Base-by-base conservation (phyloP, 108 stramenopile genomes). In the Cafeteria roenbergensis region DNA sequence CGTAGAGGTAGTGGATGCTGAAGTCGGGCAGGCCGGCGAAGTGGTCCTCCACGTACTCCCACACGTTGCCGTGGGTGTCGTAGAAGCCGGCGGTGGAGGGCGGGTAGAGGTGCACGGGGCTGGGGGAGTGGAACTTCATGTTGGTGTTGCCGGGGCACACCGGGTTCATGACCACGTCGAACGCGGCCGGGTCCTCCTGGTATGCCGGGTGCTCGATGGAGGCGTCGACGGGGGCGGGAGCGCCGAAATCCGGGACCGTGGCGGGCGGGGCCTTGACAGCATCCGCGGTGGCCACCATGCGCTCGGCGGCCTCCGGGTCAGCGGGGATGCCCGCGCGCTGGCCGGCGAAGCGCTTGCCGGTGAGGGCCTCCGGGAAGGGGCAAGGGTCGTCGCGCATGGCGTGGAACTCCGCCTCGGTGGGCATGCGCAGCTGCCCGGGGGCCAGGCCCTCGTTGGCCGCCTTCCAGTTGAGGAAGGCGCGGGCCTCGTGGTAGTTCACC, bases 31-130 rank as follows among this genome's bases (percentile, higher is more conserved):
- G 75, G 9, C 90, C 86, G 57, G 84, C 86, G 69, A 94, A 92
- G 55, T 89, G 83, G 72, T 91, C 89, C 64, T 90, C 89, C 0
- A 80, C 84, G 89, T 89, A 92, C 70, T 94, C 90, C 93, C 93
- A 94, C n/a, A 85, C 86, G 77, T 88, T 94, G 33, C 93, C 93
- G 32, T 83, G 73, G 21, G 85, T 82, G 72, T 91, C 90, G 29
- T 75, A 57, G 30, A 80, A 73, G 14, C 75, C 78, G 27, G 27
- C 63, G 9, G 30, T 33, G 38, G 77, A 74, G 51, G 75, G 69
- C 0, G 61, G 62, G 54, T 80, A 85, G 1, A 51, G 51, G 65
- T 87, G 77, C 1, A 94, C 93, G 14, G 91, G 88, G 25, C 75
- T 81, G 66, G 86, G 80, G 0, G 86, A 87, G 0, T 86, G 86